A percentile compares a stretch with the other conserved stretches of the same genome.
These are phyloP conservation scores for Termitomyces eurrhizus DNA, from an alignment of 768 basidiomycete genomes.

Conservation along the genomic window DNA sequence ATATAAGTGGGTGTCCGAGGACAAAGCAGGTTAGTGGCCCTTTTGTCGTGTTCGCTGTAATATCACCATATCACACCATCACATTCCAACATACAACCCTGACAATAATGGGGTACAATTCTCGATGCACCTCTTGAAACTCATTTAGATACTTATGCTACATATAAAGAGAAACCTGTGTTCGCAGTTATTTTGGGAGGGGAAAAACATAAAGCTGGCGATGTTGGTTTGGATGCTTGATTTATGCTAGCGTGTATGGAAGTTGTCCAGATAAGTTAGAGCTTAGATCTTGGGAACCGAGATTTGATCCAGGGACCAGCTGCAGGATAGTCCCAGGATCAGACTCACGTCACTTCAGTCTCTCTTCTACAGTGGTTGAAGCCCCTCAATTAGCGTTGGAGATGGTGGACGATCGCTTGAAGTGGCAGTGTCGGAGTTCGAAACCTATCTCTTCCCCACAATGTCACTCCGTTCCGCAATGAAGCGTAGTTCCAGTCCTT, in stretches of 20 bases:
- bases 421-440: conserved; percentile 13
- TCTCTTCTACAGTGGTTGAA: background rate
- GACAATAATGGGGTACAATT: background rate
- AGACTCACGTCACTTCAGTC: background rate
- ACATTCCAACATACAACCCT: background rate
- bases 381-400: background rate
- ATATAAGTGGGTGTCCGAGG: too few relatives aligned
- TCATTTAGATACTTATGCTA: too few relatives aligned
- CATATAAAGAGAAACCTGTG: too few relatives aligned
- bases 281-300: background rate
- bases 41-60: too few relatives aligned
- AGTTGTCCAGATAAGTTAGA: background rate
- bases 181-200: too few relatives aligned
- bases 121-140: too few relatives aligned
- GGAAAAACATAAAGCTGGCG: background rate
- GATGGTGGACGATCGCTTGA: background rate
- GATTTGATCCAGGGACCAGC: background rate
- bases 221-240: background rate
- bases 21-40: too few relatives aligned
- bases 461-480: conserved; percentile 50
- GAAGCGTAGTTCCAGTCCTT: conserved; percentile 36
- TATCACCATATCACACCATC: too few relatives aligned
- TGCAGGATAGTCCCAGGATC: background rate
- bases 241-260: background rate
- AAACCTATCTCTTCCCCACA: conserved; percentile 9